Evolutionary conservation across 805 yeast species (phyloP), one percentile per base, ranked within the genome.

Genomic region (Candida caryicola): DNA sequence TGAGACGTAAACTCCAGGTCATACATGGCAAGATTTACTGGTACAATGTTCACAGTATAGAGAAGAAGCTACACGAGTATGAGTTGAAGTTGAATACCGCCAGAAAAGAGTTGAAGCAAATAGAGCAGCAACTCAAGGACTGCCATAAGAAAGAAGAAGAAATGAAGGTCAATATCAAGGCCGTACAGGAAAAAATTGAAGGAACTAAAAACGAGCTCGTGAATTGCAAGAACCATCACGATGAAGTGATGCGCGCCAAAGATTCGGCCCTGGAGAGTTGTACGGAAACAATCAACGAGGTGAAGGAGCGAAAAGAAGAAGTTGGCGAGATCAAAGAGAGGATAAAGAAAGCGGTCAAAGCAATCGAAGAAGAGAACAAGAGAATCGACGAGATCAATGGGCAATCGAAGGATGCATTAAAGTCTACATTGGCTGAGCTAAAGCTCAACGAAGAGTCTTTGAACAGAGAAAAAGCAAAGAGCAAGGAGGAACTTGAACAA

Each of bases 341-440:
- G 7, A 44, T 46, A 8, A 16, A 16, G 28, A 51, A 38, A 40
- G 45, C 33, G 35, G 38, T 55, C 17, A 40, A 44, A 5, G 57
- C 54, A 9, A 57, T 66, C 4, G 42, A 40, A 4, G 34, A 33
- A 2, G 79, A 74, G 44, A 66, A 61, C 44, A 49, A 50, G 23
- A 57, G 66, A 45, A 57, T 75, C 12, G 71, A 69, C 23, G 57
- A 54, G 9, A 54, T 64, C 5, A 63, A 64, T 37, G 79, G 77
- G 12, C 77, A 74, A 1, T 62, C 70, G 4, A 67, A 63, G 33
- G 71, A 68, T 18, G 51, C 44, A 10, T 45, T 70, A 25, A 48
- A 34, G 49, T 39, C 12, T 41, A 50, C 14, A 46, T 64, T 17
- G 9, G 38, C 34, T 4, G 47, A 54, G 14, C 38, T 64, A 12